Evolutionary conservation across 1,284 basidiomycete genomes (phyloP).

Genomic region (Melampsora larici-populina): DNA sequence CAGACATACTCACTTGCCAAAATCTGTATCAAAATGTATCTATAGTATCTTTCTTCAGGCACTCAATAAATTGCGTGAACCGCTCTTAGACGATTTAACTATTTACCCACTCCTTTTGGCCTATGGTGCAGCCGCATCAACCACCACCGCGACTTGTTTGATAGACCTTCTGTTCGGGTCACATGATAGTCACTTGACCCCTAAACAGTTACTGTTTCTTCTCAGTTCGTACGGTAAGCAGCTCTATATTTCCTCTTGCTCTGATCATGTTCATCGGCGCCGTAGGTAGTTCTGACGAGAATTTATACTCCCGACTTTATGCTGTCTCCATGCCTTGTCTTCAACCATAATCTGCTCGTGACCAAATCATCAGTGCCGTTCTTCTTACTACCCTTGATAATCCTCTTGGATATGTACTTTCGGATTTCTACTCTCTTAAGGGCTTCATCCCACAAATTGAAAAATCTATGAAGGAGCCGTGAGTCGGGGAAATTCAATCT

Average conservation of each 20-base stretch:
- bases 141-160: constrained; percentile 28
- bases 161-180: constrained; percentile 18
- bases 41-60: neutral
- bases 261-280: too few species aligned
- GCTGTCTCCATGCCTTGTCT: neutral
- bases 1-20: neutral
- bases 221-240: constrained; percentile 27
- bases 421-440: constrained; percentile 10
- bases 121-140: constrained; percentile 36
- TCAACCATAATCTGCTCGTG: neutral
- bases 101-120: constrained; percentile 33
- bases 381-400: constrained; percentile 21
- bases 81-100: neutral
- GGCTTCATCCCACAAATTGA: neutral
- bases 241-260: too few species aligned
- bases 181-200: neutral
- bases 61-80: neutral
- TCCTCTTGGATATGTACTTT: constrained; percentile 38
- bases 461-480: too few species aligned
- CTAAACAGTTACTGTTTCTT: constrained; percentile 3
- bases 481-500: too few species aligned
- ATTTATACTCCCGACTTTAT: neutral
- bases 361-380: constrained; percentile 14
- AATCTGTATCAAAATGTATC: neutral
- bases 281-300: too few species aligned